These are phyloP conservation scores for Lentinus brumalis DNA, from an alignment of 768 basidiomycete genomes.

Conservation along the genomic window DNA sequence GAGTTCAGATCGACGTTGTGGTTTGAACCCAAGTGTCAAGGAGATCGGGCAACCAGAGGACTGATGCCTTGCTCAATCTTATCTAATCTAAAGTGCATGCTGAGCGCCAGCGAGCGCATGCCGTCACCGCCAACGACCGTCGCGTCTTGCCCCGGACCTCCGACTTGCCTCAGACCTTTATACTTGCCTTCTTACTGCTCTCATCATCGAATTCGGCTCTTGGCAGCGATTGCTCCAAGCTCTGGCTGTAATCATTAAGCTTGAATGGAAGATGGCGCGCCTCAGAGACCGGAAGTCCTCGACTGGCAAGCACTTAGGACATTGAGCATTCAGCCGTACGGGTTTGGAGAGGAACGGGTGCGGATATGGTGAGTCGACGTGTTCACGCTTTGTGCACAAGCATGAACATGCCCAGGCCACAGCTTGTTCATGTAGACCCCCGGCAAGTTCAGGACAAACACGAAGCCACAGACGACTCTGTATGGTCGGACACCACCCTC, in stretches of 20 bases:
- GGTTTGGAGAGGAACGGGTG: conserved; percentile 59
- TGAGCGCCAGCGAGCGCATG: no score
- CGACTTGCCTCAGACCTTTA: no score
- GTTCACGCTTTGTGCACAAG: conserved; percentile 10
- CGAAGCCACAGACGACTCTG: not conserved
- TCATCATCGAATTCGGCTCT: not conserved
- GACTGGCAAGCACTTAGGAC: conserved; percentile 51
- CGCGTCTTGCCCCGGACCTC: no score
- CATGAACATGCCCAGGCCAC: conserved; percentile 38
- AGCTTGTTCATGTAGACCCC: conserved; percentile 35
- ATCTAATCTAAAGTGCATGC: no score
- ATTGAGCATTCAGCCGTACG: conserved; percentile 57
- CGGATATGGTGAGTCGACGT: conserved; percentile 57
- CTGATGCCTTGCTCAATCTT: no score
- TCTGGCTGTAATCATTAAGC: not conserved
- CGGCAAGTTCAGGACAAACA: conserved; percentile 1
- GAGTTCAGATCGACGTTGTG: no score
- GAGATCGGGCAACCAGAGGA: no score
- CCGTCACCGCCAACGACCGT: no score
- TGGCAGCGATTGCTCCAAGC: not conserved
- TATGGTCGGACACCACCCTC: not conserved
- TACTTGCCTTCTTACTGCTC: no score
- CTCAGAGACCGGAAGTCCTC: conserved; percentile 21
- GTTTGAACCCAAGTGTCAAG: no score
- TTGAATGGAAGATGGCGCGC: not conserved